Evolutionary conservation across 2,329 filamentous ascomycete genomes (phyloP).

Genomic region (Nectriaceae sp.): DNA sequence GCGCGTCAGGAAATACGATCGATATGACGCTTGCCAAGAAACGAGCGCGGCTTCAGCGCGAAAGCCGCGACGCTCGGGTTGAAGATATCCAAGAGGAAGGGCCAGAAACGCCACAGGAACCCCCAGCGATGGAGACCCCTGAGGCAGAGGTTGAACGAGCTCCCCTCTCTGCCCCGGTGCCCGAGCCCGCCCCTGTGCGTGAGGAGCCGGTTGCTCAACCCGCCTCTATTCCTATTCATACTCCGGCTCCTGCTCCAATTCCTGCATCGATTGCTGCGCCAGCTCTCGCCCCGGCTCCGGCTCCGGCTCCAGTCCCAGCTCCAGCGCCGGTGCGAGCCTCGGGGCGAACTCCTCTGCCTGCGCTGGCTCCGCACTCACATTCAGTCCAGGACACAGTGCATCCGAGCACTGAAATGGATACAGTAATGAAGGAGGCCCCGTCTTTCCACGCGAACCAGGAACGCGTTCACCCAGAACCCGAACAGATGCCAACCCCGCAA

Average conservation of each 20-base stretch:
- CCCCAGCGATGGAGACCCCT: neutral
- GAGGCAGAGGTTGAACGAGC: neutral
- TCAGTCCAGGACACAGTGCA: constrained; percentile 22
- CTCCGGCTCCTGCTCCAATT: too few relatives aligned
- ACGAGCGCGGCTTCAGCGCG: constrained; percentile 15
- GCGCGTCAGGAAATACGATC: constrained; percentile 27
- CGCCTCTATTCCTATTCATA: neutral
- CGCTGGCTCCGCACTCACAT: too few relatives aligned
- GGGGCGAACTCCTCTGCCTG: neutral
- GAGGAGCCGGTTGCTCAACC: too few relatives aligned
- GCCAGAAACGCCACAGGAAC: neutral
- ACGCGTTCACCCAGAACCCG: constrained; percentile 19
- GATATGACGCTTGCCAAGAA: constrained; percentile 19
- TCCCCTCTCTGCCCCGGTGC: too few relatives aligned
- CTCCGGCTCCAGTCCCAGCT: neutral
- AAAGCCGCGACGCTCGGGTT: neutral
- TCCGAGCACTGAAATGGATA: constrained; percentile 22
- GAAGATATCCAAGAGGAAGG: neutral
- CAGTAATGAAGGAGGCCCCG: constrained; percentile 14
- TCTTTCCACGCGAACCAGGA: constrained; percentile 13
- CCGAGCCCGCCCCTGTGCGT: too few relatives aligned
- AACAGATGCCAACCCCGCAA: constrained; percentile 29
- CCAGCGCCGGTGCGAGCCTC: neutral
- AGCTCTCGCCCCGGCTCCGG: too few relatives aligned
- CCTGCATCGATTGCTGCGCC: too few relatives aligned